Conservation (phyloP, 805 yeast species). For the Lipomyces yamadae region DNA sequence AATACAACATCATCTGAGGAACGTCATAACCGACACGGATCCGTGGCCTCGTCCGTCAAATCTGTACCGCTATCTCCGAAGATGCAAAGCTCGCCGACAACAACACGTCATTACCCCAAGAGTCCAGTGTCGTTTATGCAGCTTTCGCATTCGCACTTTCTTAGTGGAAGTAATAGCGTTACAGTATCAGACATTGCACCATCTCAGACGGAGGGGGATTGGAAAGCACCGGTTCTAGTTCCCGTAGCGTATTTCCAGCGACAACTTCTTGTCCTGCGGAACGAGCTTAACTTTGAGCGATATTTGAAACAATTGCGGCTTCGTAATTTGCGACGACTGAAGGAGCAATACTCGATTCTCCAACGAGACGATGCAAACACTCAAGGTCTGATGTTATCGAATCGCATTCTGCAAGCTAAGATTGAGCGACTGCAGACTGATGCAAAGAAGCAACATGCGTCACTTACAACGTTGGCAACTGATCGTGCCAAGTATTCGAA, state of each 20-base stretch:
- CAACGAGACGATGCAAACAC: constrained; percentile 43
- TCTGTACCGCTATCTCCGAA: constrained; percentile 6
- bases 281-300: constrained; percentile 65
- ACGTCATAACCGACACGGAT: not conserved
- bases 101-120: constrained; percentile 7
- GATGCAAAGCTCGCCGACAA: not conserved
- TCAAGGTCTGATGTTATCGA: constrained; percentile 43
- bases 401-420: constrained; percentile 42
- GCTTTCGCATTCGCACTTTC: constrained; percentile 13
- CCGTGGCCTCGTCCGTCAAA: not conserved
- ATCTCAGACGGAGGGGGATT: not conserved
- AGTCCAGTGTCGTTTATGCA: constrained; percentile 26
- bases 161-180: not conserved
- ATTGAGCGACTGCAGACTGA: constrained; percentile 42
- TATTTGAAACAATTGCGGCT: constrained; percentile 57
- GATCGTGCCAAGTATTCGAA: constrained; percentile 49
- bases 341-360: constrained; percentile 43
- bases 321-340: constrained; percentile 46
- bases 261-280: constrained; percentile 60
- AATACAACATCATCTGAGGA: not conserved
- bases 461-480: constrained; percentile 43
- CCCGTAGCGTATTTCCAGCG: constrained; percentile 49
- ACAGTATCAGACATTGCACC: not conserved
- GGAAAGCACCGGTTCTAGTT: not conserved
- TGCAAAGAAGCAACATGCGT: constrained; percentile 43